phyloP scores from a whole-genome alignment of 805 yeast species.

The Hanseniaspora meyeri region DNA sequence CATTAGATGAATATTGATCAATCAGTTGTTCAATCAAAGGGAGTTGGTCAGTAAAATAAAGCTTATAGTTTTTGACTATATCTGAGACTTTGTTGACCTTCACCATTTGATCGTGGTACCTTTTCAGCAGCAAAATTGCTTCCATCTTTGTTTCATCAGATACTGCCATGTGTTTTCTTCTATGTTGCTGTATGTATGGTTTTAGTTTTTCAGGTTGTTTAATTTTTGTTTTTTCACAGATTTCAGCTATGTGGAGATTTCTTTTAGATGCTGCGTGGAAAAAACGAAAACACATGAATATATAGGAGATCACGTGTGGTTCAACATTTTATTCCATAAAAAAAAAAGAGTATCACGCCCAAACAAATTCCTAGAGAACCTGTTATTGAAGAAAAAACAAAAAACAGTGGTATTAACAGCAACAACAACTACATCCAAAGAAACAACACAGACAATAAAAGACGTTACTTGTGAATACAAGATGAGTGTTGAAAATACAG shows the following conservation, averaged over 20 bases:
- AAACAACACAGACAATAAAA: too few relatives aligned
- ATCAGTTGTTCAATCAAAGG: background rate
- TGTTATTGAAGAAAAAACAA: too few relatives aligned
- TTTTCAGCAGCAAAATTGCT: background rate
- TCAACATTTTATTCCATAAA: background rate
- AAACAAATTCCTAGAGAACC: background rate
- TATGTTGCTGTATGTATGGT: background rate
- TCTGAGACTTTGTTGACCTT: background rate
- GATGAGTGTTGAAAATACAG: slow-evolving; percentile 3
- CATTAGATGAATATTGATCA: background rate
- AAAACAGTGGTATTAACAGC: too few relatives aligned
- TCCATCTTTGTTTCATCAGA: background rate
- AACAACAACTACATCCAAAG: too few relatives aligned
- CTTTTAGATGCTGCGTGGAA: too few relatives aligned
- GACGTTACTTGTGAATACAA: too few relatives aligned
- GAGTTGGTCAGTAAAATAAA: background rate
- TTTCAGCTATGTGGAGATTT: too few relatives aligned
- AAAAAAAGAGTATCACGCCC: background rate
- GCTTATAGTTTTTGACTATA: slow-evolving; percentile 1
- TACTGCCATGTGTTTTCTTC: background rate
- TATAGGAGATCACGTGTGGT: too few relatives aligned
- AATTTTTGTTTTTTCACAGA: background rate
- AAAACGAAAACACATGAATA: too few relatives aligned
- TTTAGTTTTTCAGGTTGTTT: too few relatives aligned
- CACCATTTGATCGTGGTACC: slow-evolving; percentile 2